These are phyloP conservation scores for Leptographium radiaticola DNA, from an alignment of 2,329 filamentous ascomycete genomes.

Conservation along the genomic window DNA sequence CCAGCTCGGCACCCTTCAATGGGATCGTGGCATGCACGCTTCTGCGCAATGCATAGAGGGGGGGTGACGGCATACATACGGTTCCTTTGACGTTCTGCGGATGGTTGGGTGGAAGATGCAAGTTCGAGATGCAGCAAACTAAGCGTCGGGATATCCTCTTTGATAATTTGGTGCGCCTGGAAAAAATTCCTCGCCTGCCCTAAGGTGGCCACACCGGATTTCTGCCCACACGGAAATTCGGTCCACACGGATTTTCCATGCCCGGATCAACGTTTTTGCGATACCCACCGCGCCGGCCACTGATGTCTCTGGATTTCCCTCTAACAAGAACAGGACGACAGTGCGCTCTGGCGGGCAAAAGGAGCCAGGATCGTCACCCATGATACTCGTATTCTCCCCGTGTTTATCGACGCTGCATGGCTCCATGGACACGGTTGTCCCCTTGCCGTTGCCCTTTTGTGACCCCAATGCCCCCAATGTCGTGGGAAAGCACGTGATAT, in stretches of 20 bases:
- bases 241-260: slow-evolving; percentile 2
- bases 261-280: background rate
- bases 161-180: slow-evolving; percentile 12
- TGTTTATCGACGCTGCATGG: background rate
- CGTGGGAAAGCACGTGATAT: background rate
- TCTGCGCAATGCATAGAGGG: background rate
- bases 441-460: background rate
- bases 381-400: too few species aligned
- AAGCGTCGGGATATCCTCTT: slow-evolving; percentile 9
- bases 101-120: slow-evolving; percentile 9
- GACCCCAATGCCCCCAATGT: too few species aligned
- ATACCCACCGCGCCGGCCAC: too few species aligned
- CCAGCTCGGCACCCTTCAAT: too few species aligned
- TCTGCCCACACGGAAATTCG: slow-evolving; percentile 8
- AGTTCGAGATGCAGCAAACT: slow-evolving; percentile 5
- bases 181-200: slow-evolving; percentile 13
- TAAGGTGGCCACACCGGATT: slow-evolving; percentile 7
- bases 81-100: slow-evolving; percentile 9
- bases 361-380: too few species aligned
- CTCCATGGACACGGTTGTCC: background rate
- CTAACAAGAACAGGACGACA: background rate
- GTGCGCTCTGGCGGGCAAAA: background rate
- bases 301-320: too few species aligned
- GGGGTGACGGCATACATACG: slow-evolving; percentile 5
- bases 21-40: background rate